phyloP scores from a whole-genome alignment of 305 asterid species.

The Fraxinus nigra region DNA sequence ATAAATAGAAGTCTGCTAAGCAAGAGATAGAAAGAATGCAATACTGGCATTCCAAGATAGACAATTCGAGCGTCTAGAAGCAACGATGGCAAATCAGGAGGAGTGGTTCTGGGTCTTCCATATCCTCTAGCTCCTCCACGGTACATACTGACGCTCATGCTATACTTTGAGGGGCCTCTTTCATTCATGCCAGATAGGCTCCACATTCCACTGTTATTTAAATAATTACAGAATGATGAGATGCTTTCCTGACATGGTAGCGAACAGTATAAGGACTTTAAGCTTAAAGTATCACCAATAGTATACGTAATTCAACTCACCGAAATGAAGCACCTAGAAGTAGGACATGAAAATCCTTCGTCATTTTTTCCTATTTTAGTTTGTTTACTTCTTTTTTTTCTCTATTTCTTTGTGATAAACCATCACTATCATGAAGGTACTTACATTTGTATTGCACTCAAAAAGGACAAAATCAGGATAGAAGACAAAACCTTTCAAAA shows the following conservation, averaged over 20 bases:
- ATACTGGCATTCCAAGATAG: conserved; percentile 94
- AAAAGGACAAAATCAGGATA: too few species aligned
- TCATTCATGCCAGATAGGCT: conserved; percentile 46
- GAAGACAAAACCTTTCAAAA: too few species aligned
- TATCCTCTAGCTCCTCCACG: conserved; percentile 73
- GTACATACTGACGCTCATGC: conserved; percentile 77
- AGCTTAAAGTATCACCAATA: background rate
- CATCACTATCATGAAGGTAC: background rate
- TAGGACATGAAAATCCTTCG: background rate
- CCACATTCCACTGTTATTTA: conserved; percentile 73
- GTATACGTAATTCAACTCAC: background rate
- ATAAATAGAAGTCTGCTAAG: background rate
- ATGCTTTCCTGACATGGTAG: conserved; percentile 56
- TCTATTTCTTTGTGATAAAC: background rate
- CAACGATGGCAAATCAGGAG: conserved; percentile 91
- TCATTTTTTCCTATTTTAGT: background rate
- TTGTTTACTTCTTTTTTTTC: background rate
- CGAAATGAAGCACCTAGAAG: background rate
- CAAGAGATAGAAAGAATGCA: conserved; percentile 19
- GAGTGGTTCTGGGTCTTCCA: conserved; percentile 69
- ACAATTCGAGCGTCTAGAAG: conserved; percentile 89
- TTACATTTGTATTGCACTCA: background rate
- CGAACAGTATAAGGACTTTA: background rate
- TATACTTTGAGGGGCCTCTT: conserved; percentile 58
- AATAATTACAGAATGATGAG: conserved; percentile 61